Percentiles rank a stretch among this genome's conserved stretches.
Conservation (phyloP, 306 rosid genomes). For the Morella rubra region DNA sequence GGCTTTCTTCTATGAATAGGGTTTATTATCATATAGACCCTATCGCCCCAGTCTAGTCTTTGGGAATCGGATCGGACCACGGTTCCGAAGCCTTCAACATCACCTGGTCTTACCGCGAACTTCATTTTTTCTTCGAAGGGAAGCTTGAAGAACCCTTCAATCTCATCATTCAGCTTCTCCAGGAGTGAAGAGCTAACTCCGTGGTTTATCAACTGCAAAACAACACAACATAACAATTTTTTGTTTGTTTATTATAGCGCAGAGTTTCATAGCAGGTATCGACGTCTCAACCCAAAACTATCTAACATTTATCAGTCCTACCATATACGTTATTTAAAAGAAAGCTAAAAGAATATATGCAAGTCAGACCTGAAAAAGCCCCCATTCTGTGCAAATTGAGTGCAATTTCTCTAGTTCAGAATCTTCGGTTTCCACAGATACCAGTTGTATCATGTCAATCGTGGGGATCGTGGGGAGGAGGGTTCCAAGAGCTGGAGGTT, state of each 20-base stretch:
- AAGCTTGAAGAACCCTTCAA: constrained; percentile 46
- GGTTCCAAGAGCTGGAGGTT: neutral
- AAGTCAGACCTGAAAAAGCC: constrained; percentile 38
- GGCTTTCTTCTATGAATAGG: constrained; percentile 41
- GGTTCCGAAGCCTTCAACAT: constrained; percentile 50
- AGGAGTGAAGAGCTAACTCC: constrained; percentile 37
- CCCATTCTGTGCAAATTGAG: constrained; percentile 43
- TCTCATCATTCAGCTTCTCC: constrained; percentile 36
- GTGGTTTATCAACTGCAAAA: constrained; percentile 47
- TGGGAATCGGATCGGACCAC: constrained; percentile 23
- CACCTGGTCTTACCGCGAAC: constrained; percentile 33
- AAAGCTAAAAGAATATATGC: neutral
- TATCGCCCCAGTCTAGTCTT: constrained; percentile 52
- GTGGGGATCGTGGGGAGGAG: constrained; percentile 29
- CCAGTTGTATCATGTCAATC: constrained; percentile 30
- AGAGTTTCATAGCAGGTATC: no score
- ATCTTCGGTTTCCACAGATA: neutral
- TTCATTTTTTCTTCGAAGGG: constrained; percentile 42
- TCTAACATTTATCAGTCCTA: no score
- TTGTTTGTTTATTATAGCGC: neutral
- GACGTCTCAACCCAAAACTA: no score
- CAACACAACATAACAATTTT: neutral
- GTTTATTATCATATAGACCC: constrained; percentile 36
- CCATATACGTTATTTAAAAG: neutral
- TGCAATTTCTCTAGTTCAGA: constrained; percentile 35